A percentile compares a stretch with the other conserved stretches of the same genome.
phyloP scores from a whole-genome alignment of 106 monocot species.

The Cymbidium sinense region DNA sequence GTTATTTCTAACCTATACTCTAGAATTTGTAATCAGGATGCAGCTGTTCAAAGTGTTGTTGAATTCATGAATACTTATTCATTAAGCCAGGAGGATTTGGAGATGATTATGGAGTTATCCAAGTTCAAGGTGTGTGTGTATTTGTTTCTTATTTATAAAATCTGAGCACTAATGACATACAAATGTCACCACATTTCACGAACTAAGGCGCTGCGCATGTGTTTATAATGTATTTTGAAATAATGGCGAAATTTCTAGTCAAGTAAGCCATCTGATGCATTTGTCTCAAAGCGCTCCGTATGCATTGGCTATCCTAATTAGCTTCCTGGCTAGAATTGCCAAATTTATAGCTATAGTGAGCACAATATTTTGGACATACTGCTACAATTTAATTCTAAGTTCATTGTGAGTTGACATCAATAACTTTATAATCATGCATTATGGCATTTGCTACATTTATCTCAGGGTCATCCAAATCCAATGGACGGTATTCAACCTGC shows the following conservation, averaged over 20 bases:
- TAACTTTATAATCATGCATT: neutral
- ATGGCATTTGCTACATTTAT: neutral
- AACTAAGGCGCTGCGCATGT: neutral
- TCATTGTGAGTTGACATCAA: too few relatives aligned
- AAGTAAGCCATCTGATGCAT: neutral
- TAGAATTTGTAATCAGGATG: conserved; percentile 43
- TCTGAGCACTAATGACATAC: neutral
- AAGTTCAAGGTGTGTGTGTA: conserved; percentile 66
- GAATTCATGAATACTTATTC: conserved; percentile 94
- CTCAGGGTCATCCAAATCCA: conserved; percentile 70
- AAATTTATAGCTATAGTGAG: too few relatives aligned
- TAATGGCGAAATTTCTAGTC: too few relatives aligned
- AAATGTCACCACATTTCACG: neutral
- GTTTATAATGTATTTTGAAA: too few relatives aligned
- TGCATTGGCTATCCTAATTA: too few relatives aligned
- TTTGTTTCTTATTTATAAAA: neutral
- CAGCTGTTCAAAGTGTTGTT: conserved; percentile 78
- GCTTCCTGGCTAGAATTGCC: too few relatives aligned
- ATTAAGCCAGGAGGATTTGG: conserved; percentile 87
- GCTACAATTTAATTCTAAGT: neutral
- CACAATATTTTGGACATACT: neutral
- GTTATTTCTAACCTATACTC: neutral
- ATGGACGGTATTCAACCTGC: conserved; percentile 76
- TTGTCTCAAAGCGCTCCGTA: neutral
- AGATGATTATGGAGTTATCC: conserved; percentile 76